Base-by-base conservation (phyloP, 2,329 filamentous ascomycete genomes). In the Diaporthe aspalathi region DNA sequence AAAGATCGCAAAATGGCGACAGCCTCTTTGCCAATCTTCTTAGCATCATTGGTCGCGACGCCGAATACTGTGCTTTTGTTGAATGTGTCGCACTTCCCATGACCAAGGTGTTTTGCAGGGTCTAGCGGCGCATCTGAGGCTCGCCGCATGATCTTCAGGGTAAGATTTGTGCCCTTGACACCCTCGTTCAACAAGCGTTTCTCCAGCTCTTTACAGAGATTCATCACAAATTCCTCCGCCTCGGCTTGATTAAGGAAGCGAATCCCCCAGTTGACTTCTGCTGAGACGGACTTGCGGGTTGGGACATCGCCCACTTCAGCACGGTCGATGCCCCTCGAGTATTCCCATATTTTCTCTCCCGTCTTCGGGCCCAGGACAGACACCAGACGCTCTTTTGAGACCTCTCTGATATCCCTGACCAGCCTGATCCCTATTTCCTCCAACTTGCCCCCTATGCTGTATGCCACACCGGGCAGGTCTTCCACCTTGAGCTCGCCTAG, bases 181-280 rank as follows among this genome's bases (percentile, higher is more conserved):
- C 91, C 87, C 79, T 98, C 94, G 74, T 94, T 93, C 27, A 94
- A 78, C 22, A 99, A 83, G 1, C 96, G 89, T 70, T 91, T 92
- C 76, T 95, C 91, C 8, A 99, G 83, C 80, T 99, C 96, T 70
- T 91, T 91, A 78, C 93, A 96, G 0, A 99, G 84, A 74, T 93
- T 96, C 73, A 90, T 85, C 38, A 98, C 88, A 79, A 99, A 99
- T 74, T 97, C 94, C 72, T 98, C 95, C 0, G 94, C 95, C 81
- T 99, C 95, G n/a, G 89, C 87, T 77, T 98, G 94, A 72, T 88
- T 97, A 75, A 96, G 90, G 79, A 99, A 99, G 7, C 96, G 91
- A 70, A 99, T 97, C 3, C 97, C 96, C 96, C 96, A 99, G 77
- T 96, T 99, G 73, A 99, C 94, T 79, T 99, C 96, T 1, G 95